Evolutionary conservation across 2,329 filamentous ascomycete species (phyloP).

Genomic region (Juglanconis sp.): DNA sequence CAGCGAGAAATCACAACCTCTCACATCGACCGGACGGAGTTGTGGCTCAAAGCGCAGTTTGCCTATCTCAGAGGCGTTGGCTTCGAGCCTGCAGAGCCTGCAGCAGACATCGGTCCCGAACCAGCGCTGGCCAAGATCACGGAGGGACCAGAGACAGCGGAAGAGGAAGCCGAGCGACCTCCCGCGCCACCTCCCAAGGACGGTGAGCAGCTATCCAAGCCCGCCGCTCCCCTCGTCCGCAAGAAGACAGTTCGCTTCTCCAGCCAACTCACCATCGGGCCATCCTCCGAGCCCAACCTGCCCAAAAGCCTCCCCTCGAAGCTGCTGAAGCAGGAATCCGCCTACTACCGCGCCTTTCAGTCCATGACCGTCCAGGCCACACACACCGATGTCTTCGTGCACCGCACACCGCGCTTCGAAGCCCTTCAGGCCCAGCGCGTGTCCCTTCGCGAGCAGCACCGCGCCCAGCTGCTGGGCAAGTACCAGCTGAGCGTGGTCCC

Average conservation of each 20-base stretch:
- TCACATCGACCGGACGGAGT: constrained; percentile 79
- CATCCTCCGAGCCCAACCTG: constrained; percentile 32
- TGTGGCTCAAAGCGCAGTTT: constrained; percentile 82
- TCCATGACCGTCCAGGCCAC: constrained; percentile 65
- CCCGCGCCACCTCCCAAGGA: constrained; percentile 22
- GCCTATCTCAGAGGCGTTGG: constrained; percentile 70
- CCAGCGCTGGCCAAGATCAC: constrained; percentile 22
- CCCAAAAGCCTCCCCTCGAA: constrained; percentile 51
- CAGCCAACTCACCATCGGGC: constrained; percentile 40
- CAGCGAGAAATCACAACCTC: constrained; percentile 66
- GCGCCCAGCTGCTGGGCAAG: constrained; percentile 79
- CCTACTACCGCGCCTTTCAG: constrained; percentile 87
- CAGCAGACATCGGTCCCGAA: constrained; percentile 34
- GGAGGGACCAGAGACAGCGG: constrained; percentile 2
- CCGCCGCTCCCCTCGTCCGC: constrained; percentile 25
- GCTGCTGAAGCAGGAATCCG: constrained; percentile 61
- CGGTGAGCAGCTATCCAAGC: not conserved
- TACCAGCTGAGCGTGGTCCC: constrained; percentile 72
- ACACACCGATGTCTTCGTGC: constrained; percentile 74
- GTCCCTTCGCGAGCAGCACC: constrained; percentile 68
- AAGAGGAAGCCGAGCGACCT: constrained; percentile 30
- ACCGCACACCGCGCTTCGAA: constrained; percentile 81
- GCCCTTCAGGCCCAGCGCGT: constrained; percentile 81
- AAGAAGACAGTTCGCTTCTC: constrained; percentile 80
- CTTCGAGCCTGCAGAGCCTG: constrained; percentile 31